phyloP scores from a whole-genome alignment of 495 filamentous ascomycete genomes.

The Penicillium coffeae region DNA sequence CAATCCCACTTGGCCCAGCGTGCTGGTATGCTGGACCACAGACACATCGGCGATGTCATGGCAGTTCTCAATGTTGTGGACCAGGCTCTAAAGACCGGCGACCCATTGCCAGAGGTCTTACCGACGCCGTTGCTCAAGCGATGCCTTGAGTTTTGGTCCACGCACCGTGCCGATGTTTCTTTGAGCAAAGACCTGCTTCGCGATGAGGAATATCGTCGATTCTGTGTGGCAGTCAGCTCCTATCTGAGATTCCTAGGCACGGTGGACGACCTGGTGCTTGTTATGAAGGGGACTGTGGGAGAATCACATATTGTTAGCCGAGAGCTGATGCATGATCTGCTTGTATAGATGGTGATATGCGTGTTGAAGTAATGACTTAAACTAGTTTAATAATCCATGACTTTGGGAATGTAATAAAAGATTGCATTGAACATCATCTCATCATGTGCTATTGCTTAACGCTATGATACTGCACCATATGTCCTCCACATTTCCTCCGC shows the following conservation, averaged over 20 bases:
- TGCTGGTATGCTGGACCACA: constrained; percentile 36
- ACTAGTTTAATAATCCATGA: too few relatives aligned
- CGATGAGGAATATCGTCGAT: constrained; percentile 37
- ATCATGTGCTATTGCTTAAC: too few relatives aligned
- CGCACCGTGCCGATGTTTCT: constrained; percentile 17
- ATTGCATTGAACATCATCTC: too few relatives aligned
- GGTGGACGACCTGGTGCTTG: constrained; percentile 41
- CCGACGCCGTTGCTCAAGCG: constrained; percentile 38
- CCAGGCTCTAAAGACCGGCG: constrained; percentile 39
- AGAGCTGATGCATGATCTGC: constrained; percentile 14
- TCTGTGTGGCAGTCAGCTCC: constrained; percentile 37
- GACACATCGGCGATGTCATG: constrained; percentile 40
- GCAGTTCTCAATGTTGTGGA: constrained; percentile 37
- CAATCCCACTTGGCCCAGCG: constrained; percentile 25
- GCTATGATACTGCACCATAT: too few relatives aligned
- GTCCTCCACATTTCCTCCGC: too few relatives aligned
- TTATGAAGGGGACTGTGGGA: constrained; percentile 38
- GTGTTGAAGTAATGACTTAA: too few relatives aligned
- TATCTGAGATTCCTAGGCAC: constrained; percentile 35
- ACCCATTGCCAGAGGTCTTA: constrained; percentile 39
- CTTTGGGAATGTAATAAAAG: too few relatives aligned
- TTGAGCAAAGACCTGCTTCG: constrained; percentile 28
- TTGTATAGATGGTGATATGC: constrained; percentile 14
- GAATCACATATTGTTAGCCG: constrained; percentile 39
- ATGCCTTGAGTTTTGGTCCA: constrained; percentile 27